Percentiles rank a stretch among this genome's conserved stretches.
These are phyloP conservation scores for Eucalyptus sp. DNA, from an alignment of 345 rosid genomes.

Conservation along the genomic window DNA sequence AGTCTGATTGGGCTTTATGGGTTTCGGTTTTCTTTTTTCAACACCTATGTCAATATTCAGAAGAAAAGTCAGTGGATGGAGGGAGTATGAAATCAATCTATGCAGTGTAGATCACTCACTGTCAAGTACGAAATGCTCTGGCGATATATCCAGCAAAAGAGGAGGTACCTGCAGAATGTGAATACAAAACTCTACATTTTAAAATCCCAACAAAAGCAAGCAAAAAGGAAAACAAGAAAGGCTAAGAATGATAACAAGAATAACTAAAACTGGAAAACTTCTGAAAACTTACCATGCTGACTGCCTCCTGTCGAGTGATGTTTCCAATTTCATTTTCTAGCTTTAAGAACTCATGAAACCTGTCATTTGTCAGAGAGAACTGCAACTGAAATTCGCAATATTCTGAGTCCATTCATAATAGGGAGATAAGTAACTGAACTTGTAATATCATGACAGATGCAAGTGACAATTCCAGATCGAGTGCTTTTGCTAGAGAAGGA, in stretches of 20 bases:
- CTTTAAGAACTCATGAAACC: constrained; percentile 94
- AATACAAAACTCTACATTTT: not conserved
- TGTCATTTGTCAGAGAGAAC: constrained; percentile 8
- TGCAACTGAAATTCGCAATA: not conserved
- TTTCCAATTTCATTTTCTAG: constrained; percentile 94
- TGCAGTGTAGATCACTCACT: constrained; percentile 33
- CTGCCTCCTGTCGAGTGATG: constrained; percentile 95
- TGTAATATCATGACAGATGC: not conserved
- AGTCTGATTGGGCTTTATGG: not conserved
- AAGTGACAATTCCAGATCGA: not conserved
- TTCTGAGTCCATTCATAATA: not conserved
- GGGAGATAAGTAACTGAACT: not conserved
- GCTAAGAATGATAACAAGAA: not conserved
- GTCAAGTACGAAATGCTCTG: constrained; percentile 75
- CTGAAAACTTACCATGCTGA: constrained; percentile 68
- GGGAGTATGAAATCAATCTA: not conserved
- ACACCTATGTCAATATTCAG: not conserved
- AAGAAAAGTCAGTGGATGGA: not conserved
- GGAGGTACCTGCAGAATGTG: constrained; percentile 60
- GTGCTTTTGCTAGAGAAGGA: not conserved
- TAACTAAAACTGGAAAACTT: not conserved
- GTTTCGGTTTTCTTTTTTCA: not conserved
- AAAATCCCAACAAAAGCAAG: not conserved
- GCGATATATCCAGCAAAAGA: constrained; percentile 74
- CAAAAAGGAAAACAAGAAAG: not conserved